Evolutionary conservation across 768 basidiomycete genomes (phyloP), one percentile per base, ranked within the genome.

Genomic region (Multifurca ochricompacta): DNA sequence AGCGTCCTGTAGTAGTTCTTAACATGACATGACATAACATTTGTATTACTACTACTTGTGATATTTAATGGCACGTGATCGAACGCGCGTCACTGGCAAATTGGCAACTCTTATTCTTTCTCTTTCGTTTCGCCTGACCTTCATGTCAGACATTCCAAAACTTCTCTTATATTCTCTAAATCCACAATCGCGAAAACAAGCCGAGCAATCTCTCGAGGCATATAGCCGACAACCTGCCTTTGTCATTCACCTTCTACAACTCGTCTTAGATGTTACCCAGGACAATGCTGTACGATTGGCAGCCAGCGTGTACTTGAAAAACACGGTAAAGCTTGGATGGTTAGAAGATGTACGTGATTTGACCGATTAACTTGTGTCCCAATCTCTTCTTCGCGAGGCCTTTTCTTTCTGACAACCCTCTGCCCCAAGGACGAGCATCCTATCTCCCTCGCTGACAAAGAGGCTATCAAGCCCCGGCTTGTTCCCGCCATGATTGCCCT

Each of bases 401-500:
- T n/a, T n/a, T n/a, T n/a, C n/a, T n/a, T n/a, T n/a, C n/a, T n/a
- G n/a, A n/a, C 34, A 48, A 19, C 56, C 31, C 34, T 53, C 39
- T 25, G 16, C 19, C 35, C 48, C 13, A 48, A 88, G 83, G 87
- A 90, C 65, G 85, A 82, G 39, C 75, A 79, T 58, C 86, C 88
- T 4, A 72, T 94, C 30, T 67, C 78, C 2, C 78, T 81, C 48
- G 70, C 74, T 37, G 92, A 95, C 74, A 90, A 92, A 64, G 72
- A 72, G 5, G 66, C 80, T 0, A 73, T 98, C 55, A 83, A 89
- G 62, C 68, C 77, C 1, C 81, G 87, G 62, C 79, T 99, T 42
- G 85, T 99, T 0, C 87, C 90, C 3, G 85, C 92, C 36, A 97
- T 99, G 95, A 82, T 98, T 56, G 68, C 81, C 19, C 76, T 97